phyloP scores from a whole-genome alignment of 495 filamentous ascomycete species.

The Hypoxylon perforatum region DNA sequence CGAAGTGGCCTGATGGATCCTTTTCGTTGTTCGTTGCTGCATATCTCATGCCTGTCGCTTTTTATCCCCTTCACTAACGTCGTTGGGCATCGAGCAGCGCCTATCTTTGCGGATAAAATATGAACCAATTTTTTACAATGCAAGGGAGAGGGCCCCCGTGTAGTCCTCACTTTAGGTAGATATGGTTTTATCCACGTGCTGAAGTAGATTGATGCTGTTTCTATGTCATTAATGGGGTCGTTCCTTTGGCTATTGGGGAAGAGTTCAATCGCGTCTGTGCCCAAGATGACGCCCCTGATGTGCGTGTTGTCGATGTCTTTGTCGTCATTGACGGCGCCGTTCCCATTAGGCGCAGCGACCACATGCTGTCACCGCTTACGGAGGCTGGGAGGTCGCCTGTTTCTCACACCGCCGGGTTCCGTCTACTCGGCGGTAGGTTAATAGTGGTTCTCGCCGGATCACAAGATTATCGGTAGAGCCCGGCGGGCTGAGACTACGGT shows the following conservation, averaged over 20 bases:
- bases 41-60: no score
- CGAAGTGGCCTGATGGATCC: no score
- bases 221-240: background rate
- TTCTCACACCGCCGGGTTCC: slow-evolving; percentile 20
- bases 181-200: background rate
- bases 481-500: slow-evolving; percentile 13
- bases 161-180: background rate
- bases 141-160: background rate
- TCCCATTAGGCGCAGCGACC: background rate
- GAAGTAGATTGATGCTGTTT: background rate
- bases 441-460: slow-evolving; percentile 1
- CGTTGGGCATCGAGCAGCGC: no score
- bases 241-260: background rate
- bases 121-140: background rate
- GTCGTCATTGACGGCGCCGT: background rate
- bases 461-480: background rate
- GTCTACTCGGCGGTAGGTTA: slow-evolving; percentile 18
- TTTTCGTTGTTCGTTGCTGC: no score
- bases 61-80: no score
- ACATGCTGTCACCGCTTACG: slow-evolving; percentile 6
- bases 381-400: slow-evolving; percentile 9
- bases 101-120: background rate
- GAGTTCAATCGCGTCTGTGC: background rate
- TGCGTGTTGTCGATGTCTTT: background rate
- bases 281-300: no score